Conservation (phyloP, 257 asterid species). For the Coffea eugenioides region DNA sequence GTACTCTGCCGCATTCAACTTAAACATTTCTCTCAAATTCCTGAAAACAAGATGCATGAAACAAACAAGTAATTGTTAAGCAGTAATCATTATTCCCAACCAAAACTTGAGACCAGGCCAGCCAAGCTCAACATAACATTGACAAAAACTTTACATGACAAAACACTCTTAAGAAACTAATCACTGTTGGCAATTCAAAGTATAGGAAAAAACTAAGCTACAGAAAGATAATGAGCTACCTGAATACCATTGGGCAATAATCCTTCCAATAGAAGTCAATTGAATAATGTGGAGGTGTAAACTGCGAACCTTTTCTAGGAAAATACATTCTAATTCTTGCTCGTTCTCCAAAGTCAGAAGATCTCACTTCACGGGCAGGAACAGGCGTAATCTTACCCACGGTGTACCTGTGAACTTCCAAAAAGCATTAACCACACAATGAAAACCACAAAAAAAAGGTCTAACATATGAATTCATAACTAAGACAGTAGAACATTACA, state of each 20-base stretch:
- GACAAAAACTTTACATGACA: neutral
- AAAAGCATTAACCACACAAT: slow-evolving; percentile 13
- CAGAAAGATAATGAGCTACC: slow-evolving; percentile 37
- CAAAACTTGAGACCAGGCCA: slow-evolving; percentile 8
- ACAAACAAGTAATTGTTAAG: slow-evolving; percentile 20
- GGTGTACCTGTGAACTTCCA: slow-evolving; percentile 82
- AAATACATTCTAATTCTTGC: slow-evolving; percentile 93
- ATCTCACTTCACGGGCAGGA: slow-evolving; percentile 86
- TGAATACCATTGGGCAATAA: slow-evolving; percentile 98
- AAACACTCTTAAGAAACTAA: neutral
- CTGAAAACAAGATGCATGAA: slow-evolving; percentile 49
- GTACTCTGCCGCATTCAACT: slow-evolving; percentile 88
- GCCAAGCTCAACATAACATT: neutral
- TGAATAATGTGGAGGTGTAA: slow-evolving; percentile 89
- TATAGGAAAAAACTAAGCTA: neutral
- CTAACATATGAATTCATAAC: neutral
- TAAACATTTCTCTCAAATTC: slow-evolving; percentile 91
- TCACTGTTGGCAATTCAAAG: neutral
- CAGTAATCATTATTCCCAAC: neutral
- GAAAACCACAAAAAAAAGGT: slow-evolving; percentile 7
- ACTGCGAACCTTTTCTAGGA: slow-evolving; percentile 79
- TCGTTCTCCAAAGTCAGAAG: slow-evolving; percentile 81
- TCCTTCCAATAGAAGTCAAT: slow-evolving; percentile 91
- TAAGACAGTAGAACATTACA: slow-evolving; percentile 8
- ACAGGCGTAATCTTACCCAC: slow-evolving; percentile 96